phyloP scores from a whole-genome alignment of 2,329 filamentous ascomycete genomes.

The Rutstroemia sydowiana region DNA sequence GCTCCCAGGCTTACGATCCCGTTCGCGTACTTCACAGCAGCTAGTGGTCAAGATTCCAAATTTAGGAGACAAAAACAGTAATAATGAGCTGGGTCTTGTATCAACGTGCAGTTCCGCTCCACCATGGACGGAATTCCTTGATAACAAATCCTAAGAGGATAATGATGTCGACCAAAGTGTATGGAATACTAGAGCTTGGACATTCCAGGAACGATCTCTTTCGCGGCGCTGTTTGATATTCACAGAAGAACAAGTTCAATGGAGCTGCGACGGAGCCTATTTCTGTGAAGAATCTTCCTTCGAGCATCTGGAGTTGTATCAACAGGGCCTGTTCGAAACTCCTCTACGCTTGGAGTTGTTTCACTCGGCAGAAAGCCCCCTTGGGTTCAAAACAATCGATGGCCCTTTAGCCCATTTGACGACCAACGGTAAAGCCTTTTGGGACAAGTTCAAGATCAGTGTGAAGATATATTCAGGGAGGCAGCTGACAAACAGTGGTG shows the following conservation, averaged over 20 bases:
- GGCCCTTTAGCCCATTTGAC: background rate
- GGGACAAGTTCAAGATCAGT: background rate
- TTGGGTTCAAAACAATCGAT: background rate
- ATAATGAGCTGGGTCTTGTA: background rate
- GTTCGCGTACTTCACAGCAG: background rate
- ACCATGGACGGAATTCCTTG: background rate
- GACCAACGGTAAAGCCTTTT: background rate
- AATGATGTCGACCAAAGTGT: background rate
- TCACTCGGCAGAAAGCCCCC: background rate
- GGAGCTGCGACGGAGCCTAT: background rate
- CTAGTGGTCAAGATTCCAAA: background rate
- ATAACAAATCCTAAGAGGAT: background rate
- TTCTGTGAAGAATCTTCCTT: background rate
- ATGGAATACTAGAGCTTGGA: background rate
- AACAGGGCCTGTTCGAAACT: background rate
- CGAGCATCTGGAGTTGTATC: background rate
- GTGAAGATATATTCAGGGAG: background rate
- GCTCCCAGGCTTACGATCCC: background rate
- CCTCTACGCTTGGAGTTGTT: background rate
- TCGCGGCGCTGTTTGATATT: background rate
- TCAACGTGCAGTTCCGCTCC: background rate
- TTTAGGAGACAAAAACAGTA: background rate
- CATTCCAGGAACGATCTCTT: background rate
- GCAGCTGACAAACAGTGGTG: background rate
- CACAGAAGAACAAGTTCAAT: background rate